Evolutionary conservation across 2,329 filamentous ascomycete genomes (phyloP).

Genomic region (Lachnellula willkommii): DNA sequence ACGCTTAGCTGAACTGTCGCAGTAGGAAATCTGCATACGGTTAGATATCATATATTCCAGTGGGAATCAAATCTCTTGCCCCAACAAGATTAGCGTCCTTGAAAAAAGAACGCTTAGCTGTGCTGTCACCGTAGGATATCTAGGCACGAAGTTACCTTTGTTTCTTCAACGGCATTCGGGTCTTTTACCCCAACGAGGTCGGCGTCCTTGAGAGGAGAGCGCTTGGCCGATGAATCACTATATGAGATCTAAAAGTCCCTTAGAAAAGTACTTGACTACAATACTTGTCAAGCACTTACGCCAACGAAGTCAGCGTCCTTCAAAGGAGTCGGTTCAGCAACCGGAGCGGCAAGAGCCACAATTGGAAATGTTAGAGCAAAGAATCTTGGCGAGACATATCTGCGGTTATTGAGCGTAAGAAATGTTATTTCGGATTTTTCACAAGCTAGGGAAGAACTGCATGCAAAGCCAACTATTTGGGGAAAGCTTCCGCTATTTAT

Average conservation of each 20-base stretch:
- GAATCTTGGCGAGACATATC: not conserved
- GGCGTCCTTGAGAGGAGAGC: not conserved
- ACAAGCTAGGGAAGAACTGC: not conserved
- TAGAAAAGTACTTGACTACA: not conserved
- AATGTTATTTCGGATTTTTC: not conserved
- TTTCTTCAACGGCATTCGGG: not conserved
- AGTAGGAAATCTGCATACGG: too few species aligned
- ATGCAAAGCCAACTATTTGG: not conserved
- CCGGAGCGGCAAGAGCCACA: not conserved
- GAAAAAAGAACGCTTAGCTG: not conserved
- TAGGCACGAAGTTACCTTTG: not conserved
- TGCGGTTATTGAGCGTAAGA: not conserved
- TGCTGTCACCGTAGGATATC: not conserved
- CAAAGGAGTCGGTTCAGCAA: not conserved
- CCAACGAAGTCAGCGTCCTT: not conserved
- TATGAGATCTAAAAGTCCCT: not conserved
- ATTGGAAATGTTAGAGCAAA: not conserved
- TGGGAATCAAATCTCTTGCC: too few species aligned
- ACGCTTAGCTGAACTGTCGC: not conserved
- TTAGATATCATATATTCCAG: too few species aligned
- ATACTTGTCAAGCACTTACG: not conserved
- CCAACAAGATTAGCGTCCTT: not conserved
- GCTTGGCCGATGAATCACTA: not conserved
- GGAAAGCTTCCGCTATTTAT: not conserved
- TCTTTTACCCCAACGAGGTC: not conserved